A percentile compares a stretch with the other conserved stretches of the same genome.
Conservation (phyloP, 805 yeast species). For the Grigorovia jiainica region DNA sequence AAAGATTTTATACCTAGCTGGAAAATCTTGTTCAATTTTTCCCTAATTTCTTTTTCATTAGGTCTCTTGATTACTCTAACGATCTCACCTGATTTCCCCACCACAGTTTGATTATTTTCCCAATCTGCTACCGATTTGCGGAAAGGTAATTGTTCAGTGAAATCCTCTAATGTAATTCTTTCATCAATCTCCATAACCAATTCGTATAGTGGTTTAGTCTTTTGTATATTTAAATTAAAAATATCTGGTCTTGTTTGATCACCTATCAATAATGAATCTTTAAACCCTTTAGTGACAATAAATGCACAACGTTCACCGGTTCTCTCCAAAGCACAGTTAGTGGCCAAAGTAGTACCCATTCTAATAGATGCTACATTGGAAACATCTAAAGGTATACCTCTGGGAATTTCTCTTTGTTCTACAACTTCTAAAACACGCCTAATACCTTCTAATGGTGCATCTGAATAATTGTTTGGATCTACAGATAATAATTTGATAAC, state of each 20-base stretch:
- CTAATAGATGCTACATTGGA: conserved; percentile 57
- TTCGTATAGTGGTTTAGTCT: conserved; percentile 63
- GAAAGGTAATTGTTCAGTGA: conserved; percentile 57
- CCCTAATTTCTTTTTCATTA: conserved; percentile 34
- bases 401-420: conserved; percentile 45
- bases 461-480: conserved; percentile 78
- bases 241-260: conserved; percentile 88
- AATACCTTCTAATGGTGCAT: conserved; percentile 90
- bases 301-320: conserved; percentile 86
- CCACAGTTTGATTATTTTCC: conserved; percentile 27
- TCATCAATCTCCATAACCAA: conserved; percentile 80
- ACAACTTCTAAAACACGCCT: conserved; percentile 62
- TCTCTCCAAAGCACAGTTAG: conserved; percentile 86
- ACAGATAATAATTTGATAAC: conserved; percentile 77
- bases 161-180: conserved; percentile 76
- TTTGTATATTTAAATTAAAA: conserved; percentile 69
- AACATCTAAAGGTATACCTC: conserved; percentile 52
- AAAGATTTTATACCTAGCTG: conserved; percentile 55
- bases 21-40: conserved; percentile 37
- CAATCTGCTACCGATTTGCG: conserved; percentile 19
- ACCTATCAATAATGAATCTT: conserved; percentile 74
- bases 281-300: conserved; percentile 80
- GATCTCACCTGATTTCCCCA: conserved; percentile 61
- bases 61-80: conserved; percentile 49
- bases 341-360: conserved; percentile 94